These are phyloP conservation scores for Xylariaceae sp. DNA, from an alignment of 2,329 filamentous ascomycete species.

Conservation along the genomic window DNA sequence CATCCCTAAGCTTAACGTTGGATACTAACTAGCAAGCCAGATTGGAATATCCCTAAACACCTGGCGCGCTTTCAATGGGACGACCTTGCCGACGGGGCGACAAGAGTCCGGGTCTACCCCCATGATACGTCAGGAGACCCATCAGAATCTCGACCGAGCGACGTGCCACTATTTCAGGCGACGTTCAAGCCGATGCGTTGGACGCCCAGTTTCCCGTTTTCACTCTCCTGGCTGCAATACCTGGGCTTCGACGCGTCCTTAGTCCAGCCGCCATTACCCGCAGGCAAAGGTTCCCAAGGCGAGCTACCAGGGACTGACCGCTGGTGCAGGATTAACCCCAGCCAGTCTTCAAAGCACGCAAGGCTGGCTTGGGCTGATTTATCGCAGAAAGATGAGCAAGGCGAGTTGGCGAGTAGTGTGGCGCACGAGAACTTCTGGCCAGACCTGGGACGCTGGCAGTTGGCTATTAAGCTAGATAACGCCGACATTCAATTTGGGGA, in stretches of 20 bases:
- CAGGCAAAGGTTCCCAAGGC: slow-evolving; percentile 45
- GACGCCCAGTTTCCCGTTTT: slow-evolving; percentile 53
- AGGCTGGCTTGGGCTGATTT: slow-evolving; percentile 57
- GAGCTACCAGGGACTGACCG: slow-evolving; percentile 54
- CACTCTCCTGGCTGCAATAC: slow-evolving; percentile 46
- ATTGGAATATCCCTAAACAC: slow-evolving; percentile 64
- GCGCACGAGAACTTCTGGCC: slow-evolving; percentile 54
- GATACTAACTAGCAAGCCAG: slow-evolving; percentile 36
- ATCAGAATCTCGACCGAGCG: slow-evolving; percentile 43
- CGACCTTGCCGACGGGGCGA: slow-evolving; percentile 44
- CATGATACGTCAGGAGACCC: slow-evolving; percentile 45
- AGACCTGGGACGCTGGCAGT: slow-evolving; percentile 51
- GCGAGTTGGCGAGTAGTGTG: slow-evolving; percentile 26
- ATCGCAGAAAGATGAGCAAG: slow-evolving; percentile 45
- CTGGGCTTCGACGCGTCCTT: slow-evolving; percentile 52
- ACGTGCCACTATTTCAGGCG: slow-evolving; percentile 53
- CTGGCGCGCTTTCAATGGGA: slow-evolving; percentile 59
- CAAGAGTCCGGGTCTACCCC: slow-evolving; percentile 53
- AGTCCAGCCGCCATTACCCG: slow-evolving; percentile 58
- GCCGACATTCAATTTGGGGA: slow-evolving; percentile 40
- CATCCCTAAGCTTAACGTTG: background rate
- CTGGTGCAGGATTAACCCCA: slow-evolving; percentile 52
- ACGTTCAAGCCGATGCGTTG: slow-evolving; percentile 51
- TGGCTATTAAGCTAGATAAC: slow-evolving; percentile 44
- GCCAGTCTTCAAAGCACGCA: slow-evolving; percentile 39